Evolutionary conservation across 257 asterid species (phyloP).

Genomic region (Catharanthus roseus): DNA sequence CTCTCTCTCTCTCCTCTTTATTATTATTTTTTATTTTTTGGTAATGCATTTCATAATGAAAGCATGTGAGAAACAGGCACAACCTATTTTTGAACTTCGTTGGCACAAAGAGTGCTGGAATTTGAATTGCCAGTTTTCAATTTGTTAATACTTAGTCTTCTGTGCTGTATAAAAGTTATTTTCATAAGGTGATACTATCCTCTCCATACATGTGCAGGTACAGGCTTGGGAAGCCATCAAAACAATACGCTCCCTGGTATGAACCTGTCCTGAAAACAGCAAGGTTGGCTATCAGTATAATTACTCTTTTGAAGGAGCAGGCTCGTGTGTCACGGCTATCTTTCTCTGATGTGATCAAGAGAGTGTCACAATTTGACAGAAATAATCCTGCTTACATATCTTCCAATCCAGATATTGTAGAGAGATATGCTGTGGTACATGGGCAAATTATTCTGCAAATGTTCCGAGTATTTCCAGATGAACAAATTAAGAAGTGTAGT

Average conservation of each 20-base stretch:
- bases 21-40: too few species aligned
- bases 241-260: conserved; percentile 92
- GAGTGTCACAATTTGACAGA: conserved; percentile 48
- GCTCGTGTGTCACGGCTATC: conserved; percentile 75
- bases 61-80: neutral
- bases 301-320: conserved; percentile 77
- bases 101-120: neutral
- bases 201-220: conserved; percentile 53
- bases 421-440: conserved; percentile 83
- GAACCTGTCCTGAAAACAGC: conserved; percentile 77
- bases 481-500: conserved; percentile 56
- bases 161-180: too few species aligned
- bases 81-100: neutral
- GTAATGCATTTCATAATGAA: neutral
- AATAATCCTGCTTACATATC: conserved; percentile 71
- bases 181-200: too few species aligned
- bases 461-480: conserved; percentile 83
- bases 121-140: neutral
- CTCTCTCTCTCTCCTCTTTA: too few species aligned
- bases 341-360: conserved; percentile 72
- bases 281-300: conserved; percentile 64
- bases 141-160: too few species aligned
- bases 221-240: conserved; percentile 88
- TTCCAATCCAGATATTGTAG: conserved; percentile 54
- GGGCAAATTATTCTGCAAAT: conserved; percentile 94